Evolutionary conservation across 768 basidiomycete genomes (phyloP).

Genomic region (Tylopilus vinaceipallidus): DNA sequence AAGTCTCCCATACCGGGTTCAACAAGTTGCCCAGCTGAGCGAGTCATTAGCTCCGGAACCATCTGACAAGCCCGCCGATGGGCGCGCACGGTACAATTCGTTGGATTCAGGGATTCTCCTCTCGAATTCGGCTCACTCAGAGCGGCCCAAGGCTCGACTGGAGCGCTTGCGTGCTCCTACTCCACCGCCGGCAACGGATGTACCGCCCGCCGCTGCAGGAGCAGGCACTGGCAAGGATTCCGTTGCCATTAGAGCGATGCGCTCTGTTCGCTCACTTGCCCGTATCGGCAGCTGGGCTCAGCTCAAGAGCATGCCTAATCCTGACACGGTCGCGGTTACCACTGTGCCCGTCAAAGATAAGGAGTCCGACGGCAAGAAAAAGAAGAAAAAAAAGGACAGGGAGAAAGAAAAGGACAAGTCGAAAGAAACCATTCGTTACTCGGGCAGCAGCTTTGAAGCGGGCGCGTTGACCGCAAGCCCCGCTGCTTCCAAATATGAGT

Average conservation of each 20-base stretch:
- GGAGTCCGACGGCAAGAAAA: constrained; percentile 33
- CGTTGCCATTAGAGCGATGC: constrained; percentile 76
- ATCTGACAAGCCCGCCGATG: constrained; percentile 26
- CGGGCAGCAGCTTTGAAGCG: constrained; percentile 66
- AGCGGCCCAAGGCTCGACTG: constrained; percentile 10
- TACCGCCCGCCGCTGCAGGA: constrained; percentile 32
- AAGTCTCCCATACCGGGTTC: not conserved
- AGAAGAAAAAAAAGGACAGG: constrained; percentile 40
- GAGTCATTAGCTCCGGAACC: constrained; percentile 46
- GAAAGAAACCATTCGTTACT: constrained; percentile 41
- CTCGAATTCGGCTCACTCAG: constrained; percentile 17
- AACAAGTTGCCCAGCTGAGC: constrained; percentile 3
- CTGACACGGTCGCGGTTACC: constrained; percentile 23
- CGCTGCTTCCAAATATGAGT: constrained; percentile 19
- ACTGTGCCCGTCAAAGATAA: constrained; percentile 30
- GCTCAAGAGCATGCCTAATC: constrained; percentile 40
- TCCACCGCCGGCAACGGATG: constrained; percentile 33
- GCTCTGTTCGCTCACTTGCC: constrained; percentile 70
- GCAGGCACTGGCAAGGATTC: constrained; percentile 45
- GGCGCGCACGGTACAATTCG: constrained; percentile 62
- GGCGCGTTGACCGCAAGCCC: constrained; percentile 49
- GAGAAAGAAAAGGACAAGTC: constrained; percentile 34
- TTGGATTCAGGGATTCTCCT: constrained; percentile 47
- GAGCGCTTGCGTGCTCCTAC: constrained; percentile 19
- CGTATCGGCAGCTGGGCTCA: constrained; percentile 73